A percentile compares a stretch with the other conserved stretches of the same genome.
phyloP scores from a whole-genome alignment of 192 early-diverging fungal genomes.

The Gonapodya sp. region DNA sequence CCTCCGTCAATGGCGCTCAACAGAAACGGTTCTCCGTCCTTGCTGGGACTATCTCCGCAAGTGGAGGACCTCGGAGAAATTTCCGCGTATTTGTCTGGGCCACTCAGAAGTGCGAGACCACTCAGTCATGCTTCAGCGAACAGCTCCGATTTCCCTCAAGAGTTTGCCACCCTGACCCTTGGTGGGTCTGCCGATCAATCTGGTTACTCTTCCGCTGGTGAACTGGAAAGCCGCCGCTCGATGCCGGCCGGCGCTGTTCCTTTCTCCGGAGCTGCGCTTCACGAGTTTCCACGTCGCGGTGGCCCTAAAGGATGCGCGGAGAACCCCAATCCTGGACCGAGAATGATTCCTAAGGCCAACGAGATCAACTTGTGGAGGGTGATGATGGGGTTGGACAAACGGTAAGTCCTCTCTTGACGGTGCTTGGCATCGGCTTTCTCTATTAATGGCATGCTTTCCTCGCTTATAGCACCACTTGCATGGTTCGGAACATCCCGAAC shows the following conservation, averaged over 20 bases:
- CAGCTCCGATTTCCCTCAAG: background rate
- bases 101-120: background rate
- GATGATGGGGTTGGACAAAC: background rate
- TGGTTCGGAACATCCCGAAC: conserved; percentile 84
- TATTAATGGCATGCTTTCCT: background rate
- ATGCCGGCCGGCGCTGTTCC: background rate
- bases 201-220: background rate
- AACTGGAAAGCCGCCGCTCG: background rate
- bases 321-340: background rate
- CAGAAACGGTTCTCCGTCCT: background rate
- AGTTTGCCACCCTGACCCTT: background rate
- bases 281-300: background rate
- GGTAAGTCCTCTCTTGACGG: background rate
- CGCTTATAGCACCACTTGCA: conserved; percentile 67
- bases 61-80: background rate
- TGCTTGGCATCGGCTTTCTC: background rate
- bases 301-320: background rate
- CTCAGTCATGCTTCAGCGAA: background rate
- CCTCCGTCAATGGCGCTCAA: background rate
- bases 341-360: background rate
- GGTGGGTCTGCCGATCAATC: background rate
- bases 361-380: background rate
- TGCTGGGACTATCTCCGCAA: background rate
- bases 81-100: background rate
- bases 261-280: background rate